A percentile compares a stretch with the other conserved stretches of the same genome.
phyloP scores from a whole-genome alignment of 2,329 filamentous ascomycete species.

The Exophiala spinifera region DNA sequence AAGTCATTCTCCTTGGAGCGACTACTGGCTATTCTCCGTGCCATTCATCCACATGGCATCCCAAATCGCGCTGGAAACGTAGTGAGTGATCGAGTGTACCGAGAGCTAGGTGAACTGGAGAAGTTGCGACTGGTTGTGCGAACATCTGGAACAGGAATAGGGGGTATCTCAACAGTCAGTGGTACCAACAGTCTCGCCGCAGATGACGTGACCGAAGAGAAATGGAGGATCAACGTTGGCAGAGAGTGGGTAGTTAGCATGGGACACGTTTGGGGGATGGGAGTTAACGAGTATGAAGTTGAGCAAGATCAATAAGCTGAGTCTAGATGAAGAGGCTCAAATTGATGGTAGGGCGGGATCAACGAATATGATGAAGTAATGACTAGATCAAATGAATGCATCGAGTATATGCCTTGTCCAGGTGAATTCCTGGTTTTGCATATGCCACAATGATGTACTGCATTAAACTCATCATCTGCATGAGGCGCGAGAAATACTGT shows the following conservation, averaged over 20 bases:
- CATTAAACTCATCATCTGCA: too few species aligned
- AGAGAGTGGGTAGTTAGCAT: slow-evolving; percentile 47
- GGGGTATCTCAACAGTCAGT: slow-evolving; percentile 26
- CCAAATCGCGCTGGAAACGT: slow-evolving; percentile 32
- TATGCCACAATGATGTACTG: too few species aligned
- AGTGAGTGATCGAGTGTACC: slow-evolving; percentile 44
- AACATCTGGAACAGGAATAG: slow-evolving; percentile 32
- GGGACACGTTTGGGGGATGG: slow-evolving; percentile 40
- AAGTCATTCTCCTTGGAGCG: slow-evolving; percentile 45
- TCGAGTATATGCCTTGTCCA: too few species aligned
- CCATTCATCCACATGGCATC: slow-evolving; percentile 45
- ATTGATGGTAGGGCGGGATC: too few species aligned
- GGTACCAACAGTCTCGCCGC: slow-evolving; percentile 39
- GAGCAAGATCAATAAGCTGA: slow-evolving; percentile 20
- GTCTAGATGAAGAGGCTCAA: background rate
- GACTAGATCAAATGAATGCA: too few species aligned
- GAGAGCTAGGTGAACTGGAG: slow-evolving; percentile 46
- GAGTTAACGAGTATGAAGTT: slow-evolving; percentile 46
- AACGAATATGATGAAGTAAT: too few species aligned
- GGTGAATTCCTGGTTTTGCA: too few species aligned
- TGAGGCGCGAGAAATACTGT: too few species aligned
- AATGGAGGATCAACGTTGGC: slow-evolving; percentile 49
- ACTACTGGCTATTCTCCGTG: slow-evolving; percentile 47
- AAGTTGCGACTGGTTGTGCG: slow-evolving; percentile 47
- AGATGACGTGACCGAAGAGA: slow-evolving; percentile 34